phyloP scores from a whole-genome alignment of 78 protist species.

The Dictyostelium capitatum region DNA sequence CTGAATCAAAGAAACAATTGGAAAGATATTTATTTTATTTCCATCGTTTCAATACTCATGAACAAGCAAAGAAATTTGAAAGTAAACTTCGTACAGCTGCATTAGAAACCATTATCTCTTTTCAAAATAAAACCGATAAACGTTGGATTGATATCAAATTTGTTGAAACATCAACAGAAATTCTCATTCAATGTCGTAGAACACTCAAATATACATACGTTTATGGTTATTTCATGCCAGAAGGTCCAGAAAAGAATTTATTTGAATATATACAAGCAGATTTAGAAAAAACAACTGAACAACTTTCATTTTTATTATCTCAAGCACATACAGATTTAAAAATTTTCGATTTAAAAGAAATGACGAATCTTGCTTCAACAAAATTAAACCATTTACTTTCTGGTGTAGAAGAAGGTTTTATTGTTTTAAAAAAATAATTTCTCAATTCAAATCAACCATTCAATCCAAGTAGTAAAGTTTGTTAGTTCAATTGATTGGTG shows the following conservation, averaged over 20 bases:
- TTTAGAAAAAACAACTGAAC: slow-evolving; percentile 74
- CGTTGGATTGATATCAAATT: slow-evolving; percentile 75
- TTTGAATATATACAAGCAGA: slow-evolving; percentile 73
- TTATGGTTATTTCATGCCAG: slow-evolving; percentile 56
- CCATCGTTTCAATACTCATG: slow-evolving; percentile 70
- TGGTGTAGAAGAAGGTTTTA: slow-evolving; percentile 68
- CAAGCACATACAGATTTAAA: slow-evolving; percentile 14
- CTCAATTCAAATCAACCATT: background rate
- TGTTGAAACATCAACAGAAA: slow-evolving; percentile 34
- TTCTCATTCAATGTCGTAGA: slow-evolving; percentile 67
- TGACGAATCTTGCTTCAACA: slow-evolving; percentile 57
- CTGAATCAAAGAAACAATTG: slow-evolving; percentile 48
- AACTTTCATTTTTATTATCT: slow-evolving; percentile 58
- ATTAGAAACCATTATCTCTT: slow-evolving; percentile 18
- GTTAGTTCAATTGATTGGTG: no score
- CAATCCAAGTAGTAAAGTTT: background rate
- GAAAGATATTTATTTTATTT: slow-evolving; percentile 75
- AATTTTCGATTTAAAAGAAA: slow-evolving; percentile 47
- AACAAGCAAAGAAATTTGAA: slow-evolving; percentile 72
- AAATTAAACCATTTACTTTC: slow-evolving; percentile 37
- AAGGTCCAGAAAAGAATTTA: slow-evolving; percentile 77
- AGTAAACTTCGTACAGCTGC: slow-evolving; percentile 38
- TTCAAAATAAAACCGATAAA: slow-evolving; percentile 62
- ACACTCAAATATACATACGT: slow-evolving; percentile 79
- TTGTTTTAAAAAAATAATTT: background rate